Evolutionary conservation across 2,329 filamentous ascomycete species (phyloP).

Genomic region (Ramichloridium luteum): DNA sequence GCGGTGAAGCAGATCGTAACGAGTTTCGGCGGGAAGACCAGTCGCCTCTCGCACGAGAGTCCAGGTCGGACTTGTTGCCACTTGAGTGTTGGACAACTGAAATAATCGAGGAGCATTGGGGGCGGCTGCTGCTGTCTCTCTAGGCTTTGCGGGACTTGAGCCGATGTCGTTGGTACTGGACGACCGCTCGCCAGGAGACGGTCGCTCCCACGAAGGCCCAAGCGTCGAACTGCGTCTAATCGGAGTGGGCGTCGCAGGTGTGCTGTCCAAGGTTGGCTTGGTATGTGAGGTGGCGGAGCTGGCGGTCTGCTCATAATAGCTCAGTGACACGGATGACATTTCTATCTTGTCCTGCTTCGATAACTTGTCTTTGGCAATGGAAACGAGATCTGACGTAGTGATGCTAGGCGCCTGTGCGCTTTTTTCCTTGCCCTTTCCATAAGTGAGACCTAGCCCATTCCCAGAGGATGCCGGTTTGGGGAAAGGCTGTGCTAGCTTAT

Average conservation of each 20-base stretch:
- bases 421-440: constrained; percentile 67
- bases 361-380: constrained; percentile 49
- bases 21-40: constrained; percentile 58
- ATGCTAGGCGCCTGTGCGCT: constrained; percentile 41
- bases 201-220: constrained; percentile 28
- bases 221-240: constrained; percentile 51
- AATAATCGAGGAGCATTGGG: constrained; percentile 41
- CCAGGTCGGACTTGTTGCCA: constrained; percentile 31
- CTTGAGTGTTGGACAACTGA: constrained; percentile 46
- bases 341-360: constrained; percentile 49
- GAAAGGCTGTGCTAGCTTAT: constrained; percentile 73
- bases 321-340: constrained; percentile 66
- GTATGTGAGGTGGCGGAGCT: constrained; percentile 25
- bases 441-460: constrained; percentile 41
- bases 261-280: constrained; percentile 42
- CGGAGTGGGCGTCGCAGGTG: constrained; percentile 51
- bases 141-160: constrained; percentile 17
- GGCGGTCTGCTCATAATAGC: constrained; percentile 54
- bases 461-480: constrained; percentile 47
- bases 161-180: constrained; percentile 16
- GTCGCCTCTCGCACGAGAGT: constrained; percentile 31
- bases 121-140: constrained; percentile 24
- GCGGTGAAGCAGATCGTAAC: constrained; percentile 76
- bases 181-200: constrained; percentile 15
- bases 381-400: constrained; percentile 73